These are phyloP conservation scores for Sutorius australiensis DNA, from an alignment of 768 basidiomycete species.

Conservation along the genomic window DNA sequence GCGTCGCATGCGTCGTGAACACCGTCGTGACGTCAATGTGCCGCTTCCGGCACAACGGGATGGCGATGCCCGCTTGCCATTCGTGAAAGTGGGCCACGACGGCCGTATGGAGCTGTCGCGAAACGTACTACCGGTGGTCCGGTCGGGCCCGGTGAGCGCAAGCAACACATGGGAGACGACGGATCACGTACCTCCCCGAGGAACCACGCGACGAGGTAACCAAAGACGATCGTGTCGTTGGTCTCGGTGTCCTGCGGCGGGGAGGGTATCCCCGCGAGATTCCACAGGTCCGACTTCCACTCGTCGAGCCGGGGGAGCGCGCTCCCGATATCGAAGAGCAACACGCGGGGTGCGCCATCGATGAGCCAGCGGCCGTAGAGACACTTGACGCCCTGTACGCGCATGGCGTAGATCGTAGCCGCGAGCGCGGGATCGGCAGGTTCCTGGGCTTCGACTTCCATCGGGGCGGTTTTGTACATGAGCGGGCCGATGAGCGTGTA, in stretches of 20 bases:
- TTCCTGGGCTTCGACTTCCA: constrained; percentile 96
- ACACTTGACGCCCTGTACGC: constrained; percentile 84
- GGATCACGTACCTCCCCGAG: constrained; percentile 80
- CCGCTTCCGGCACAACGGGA: constrained; percentile 90
- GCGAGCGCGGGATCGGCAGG: constrained; percentile 77
- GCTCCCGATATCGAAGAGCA: constrained; percentile 93
- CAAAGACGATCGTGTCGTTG: constrained; percentile 96
- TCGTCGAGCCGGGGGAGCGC: constrained; percentile 88
- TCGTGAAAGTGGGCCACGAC: constrained; percentile 99
- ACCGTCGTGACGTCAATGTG: constrained; percentile 98
- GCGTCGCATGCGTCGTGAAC: constrained; percentile 97
- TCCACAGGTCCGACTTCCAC: constrained; percentile 99
- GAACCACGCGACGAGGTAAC: constrained; percentile 99
- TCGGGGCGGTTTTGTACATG: constrained; percentile 95
- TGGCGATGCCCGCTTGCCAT: constrained; percentile 98
- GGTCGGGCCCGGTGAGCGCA: constrained; percentile 6
- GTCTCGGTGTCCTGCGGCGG: constrained; percentile 97
- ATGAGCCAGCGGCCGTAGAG: constrained; percentile 98
- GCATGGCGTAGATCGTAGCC: constrained; percentile 78
- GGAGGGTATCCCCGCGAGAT: constrained; percentile 94
- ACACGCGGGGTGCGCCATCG: constrained; percentile 91
- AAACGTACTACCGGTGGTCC: constrained; percentile 56
- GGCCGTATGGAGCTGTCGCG: constrained; percentile 76
- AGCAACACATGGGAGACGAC: background rate
- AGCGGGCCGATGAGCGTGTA: constrained; percentile 98